A percentile compares a stretch with the other conserved stretches of the same genome.
Evolutionary conservation across 2,329 filamentous ascomycete species (phyloP).

Genomic region (Bertia moriformis): DNA sequence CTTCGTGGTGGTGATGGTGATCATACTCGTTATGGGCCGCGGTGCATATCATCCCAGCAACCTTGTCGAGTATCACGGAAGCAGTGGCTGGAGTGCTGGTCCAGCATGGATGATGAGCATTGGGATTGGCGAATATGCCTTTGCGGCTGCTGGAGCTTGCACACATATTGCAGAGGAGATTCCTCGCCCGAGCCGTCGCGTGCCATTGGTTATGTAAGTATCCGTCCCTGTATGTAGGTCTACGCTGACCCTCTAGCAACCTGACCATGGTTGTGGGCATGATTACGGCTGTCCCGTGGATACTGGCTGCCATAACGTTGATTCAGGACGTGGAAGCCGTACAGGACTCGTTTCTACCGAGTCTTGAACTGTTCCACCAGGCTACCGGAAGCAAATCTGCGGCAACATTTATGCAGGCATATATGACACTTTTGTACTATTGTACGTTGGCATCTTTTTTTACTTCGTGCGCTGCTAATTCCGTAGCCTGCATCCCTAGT

Average conservation of each 20-base stretch:
- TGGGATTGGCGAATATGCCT: neutral
- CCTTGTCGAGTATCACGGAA: neutral
- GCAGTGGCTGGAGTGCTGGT: neutral
- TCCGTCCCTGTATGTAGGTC: conserved; percentile 2
- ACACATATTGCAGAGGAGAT: conserved; percentile 8
- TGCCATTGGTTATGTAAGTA: conserved; percentile 4
- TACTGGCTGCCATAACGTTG: conserved; percentile 10
- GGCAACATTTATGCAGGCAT: too few relatives aligned
- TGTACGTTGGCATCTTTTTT: too few relatives aligned
- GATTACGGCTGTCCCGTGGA: conserved; percentile 11
- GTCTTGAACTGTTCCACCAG: conserved; percentile 7
- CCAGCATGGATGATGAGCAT: neutral
- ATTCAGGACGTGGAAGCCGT: conserved; percentile 13
- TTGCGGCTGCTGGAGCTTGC: neutral
- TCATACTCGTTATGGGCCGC: neutral
- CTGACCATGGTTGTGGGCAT: conserved; percentile 13
- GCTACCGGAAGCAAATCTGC: conserved; percentile 10
- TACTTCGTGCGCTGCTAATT: too few relatives aligned
- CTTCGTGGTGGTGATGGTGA: neutral
- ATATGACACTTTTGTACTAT: too few relatives aligned
- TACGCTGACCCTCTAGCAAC: conserved; percentile 1
- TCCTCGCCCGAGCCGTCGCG: conserved; percentile 2
- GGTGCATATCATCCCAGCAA: neutral
- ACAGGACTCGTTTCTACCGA: conserved; percentile 6
- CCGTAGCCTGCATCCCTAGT: too few relatives aligned